phyloP scores from a whole-genome alignment of 805 yeast species.

The Candida xyloterini region DNA sequence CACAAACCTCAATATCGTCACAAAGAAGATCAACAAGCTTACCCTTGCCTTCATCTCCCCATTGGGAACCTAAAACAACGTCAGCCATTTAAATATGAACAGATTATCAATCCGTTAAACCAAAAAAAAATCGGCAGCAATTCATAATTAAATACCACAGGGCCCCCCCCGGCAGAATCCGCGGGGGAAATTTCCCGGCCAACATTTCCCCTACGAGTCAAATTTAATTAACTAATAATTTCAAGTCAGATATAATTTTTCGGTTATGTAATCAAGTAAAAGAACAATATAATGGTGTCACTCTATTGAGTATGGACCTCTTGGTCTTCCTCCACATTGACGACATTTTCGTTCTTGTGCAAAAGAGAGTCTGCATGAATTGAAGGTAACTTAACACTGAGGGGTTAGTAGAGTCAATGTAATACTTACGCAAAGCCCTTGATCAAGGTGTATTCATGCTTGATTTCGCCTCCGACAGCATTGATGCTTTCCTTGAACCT shows the following conservation, averaged over 20 bases:
- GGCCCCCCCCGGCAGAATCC: neutral
- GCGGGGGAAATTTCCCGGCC: conserved; percentile 1
- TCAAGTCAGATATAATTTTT: conserved; percentile 4
- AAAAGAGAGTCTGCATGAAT: conserved; percentile 44
- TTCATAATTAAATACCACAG: neutral
- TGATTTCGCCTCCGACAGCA: conserved; percentile 58
- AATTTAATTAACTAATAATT: conserved; percentile 2
- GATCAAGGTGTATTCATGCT: conserved; percentile 59
- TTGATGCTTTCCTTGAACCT: conserved; percentile 46
- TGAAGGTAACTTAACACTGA: conserved; percentile 51
- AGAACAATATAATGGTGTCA: too few relatives aligned
- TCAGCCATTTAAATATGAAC: conserved; percentile 50
- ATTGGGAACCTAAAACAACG: conserved; percentile 96
- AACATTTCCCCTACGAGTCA: conserved; percentile 5
- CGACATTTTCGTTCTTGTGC: conserved; percentile 48
- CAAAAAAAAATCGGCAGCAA: conserved; percentile 11
- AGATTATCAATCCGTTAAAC: conserved; percentile 18
- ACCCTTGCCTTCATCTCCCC: conserved; percentile 99
- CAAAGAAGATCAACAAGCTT: conserved; percentile 93
- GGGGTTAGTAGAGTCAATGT: neutral
- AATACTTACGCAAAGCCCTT: conserved; percentile 55
- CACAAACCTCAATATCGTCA: conserved; percentile 93
- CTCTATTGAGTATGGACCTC: conserved; percentile 46
- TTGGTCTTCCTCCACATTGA: conserved; percentile 63
- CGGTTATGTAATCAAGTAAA: too few relatives aligned